Evolutionary conservation across 2,329 filamentous ascomycete species (phyloP), one percentile per base, ranked within the genome.

Genomic region (Stachybotrys chlorohalonatus): DNA sequence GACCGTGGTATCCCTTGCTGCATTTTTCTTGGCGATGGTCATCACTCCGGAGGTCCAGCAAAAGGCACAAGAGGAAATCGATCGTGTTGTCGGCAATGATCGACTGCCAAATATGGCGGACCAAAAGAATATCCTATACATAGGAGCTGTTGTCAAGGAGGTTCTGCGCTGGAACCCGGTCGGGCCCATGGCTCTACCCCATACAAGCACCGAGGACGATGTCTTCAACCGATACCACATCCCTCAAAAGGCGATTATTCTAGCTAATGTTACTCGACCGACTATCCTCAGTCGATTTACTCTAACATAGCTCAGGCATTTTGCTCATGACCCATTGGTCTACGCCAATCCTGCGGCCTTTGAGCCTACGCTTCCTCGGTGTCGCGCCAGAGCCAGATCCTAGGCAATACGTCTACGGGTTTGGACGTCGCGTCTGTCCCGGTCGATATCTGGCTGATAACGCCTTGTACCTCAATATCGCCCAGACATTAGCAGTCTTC

Each of bases 401-500:
- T 3, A 49, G 32, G 0, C 47, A 24, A 2, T 61, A 63, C 16
- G 62, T 61, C 3, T 72, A 69, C 51, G 70, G 68, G 0, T 72
- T 66, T 42, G 70, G 70, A 5, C 66, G 70, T 0, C 64, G 72
- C 9, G 56, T 64, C 1, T 75, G 71, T 53, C 65, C 70, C 0
- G 72, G 72, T 0, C 53, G 63, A 1, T 61, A 62, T 30, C 59
- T 74, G 2, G 70, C 68, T 0, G 64, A 68, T 6, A 51, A 62
- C 1, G 63, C 60, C 1, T 39, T 73, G 1, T 74, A 63, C 24
- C 51, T 73, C 2, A 66, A 51, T 2, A 60, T 73, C 15, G 74
- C 70, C 0, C 75, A 75, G 32, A 64, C 68, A 0, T 63, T 84
- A 1, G 69, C 79, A 0, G 73, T 73, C 0, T 81, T 82, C 52